Conservation (phyloP, 2,329 filamentous ascomycete genomes). For the Ascochyta fabae region DNA sequence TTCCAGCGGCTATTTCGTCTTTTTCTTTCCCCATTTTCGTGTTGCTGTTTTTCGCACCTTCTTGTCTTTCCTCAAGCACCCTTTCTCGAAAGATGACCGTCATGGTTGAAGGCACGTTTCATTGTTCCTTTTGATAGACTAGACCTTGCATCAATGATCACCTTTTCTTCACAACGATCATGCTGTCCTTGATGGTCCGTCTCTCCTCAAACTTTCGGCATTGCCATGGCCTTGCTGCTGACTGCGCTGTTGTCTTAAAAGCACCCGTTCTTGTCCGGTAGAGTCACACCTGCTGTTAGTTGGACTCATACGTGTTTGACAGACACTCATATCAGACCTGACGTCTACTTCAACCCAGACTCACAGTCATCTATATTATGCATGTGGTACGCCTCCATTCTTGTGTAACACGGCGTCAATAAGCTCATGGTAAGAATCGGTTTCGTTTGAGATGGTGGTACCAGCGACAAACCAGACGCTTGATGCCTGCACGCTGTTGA, state of each 20-base stretch:
- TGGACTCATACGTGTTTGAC: too few species aligned
- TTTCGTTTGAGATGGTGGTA: background rate
- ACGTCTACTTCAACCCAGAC: too few species aligned
- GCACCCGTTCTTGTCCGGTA: background rate
- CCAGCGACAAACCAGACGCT: background rate
- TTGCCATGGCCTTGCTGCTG: background rate
- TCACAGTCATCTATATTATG: too few species aligned
- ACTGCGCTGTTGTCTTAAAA: background rate
- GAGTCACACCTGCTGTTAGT: too few species aligned
- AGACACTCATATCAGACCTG: too few species aligned
- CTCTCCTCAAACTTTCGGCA: background rate
- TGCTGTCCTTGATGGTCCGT: background rate
- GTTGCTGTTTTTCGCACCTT: background rate
- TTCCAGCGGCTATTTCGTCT: background rate
- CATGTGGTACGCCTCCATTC: too few species aligned
- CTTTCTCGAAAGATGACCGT: background rate
- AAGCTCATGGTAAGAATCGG: background rate
- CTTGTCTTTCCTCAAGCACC: background rate
- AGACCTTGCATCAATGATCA: background rate
- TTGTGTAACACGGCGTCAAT: too few species aligned
- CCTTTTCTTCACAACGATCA: background rate
- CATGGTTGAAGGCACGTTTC: background rate
- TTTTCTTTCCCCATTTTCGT: background rate
- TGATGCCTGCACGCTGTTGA: background rate
- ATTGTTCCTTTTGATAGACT: background rate